A percentile compares a stretch with the other conserved stretches of the same genome.
Evolutionary conservation across 1,139 yeast genomes (phyloP).

Genomic region (Hansenula sp.): DNA sequence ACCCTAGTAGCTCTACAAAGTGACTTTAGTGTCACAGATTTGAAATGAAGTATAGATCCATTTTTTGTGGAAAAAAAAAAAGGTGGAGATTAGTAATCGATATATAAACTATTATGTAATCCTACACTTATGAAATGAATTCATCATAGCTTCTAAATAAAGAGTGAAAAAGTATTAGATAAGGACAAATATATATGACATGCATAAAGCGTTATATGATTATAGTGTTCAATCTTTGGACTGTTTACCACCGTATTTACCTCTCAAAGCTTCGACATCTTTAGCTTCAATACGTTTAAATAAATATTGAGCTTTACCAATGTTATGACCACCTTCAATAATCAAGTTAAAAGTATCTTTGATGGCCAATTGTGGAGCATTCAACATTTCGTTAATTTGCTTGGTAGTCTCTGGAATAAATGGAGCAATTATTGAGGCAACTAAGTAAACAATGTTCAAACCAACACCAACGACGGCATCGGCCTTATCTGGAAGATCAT

Average conservation of each 20-base stretch:
- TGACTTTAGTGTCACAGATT: neutral
- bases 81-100: no score
- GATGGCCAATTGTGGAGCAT: conserved; percentile 75
- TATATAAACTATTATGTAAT: no score
- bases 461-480: conserved; percentile 95
- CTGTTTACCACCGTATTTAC: conserved; percentile 74
- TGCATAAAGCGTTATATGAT: neutral
- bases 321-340: conserved; percentile 77
- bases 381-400: conserved; percentile 72
- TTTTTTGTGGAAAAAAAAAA: neutral
- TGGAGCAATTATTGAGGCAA: conserved; percentile 78
- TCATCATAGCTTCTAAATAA: neutral
- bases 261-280: conserved; percentile 85
- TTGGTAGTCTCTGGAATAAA: conserved; percentile 83
- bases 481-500: conserved; percentile 71
- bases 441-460: conserved; percentile 78
- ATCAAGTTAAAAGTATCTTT: conserved; percentile 72
- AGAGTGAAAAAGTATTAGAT: neutral
- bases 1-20: neutral
- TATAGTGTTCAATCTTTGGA: conserved; percentile 6
- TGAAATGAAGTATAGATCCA: no score
- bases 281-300: conserved; percentile 89
- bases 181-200: no score
- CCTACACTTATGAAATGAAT: no score
- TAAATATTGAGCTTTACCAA: conserved; percentile 87